phyloP scores from a whole-genome alignment of 208 protist genomes.

The Leishmania martiniquensis region DNA sequence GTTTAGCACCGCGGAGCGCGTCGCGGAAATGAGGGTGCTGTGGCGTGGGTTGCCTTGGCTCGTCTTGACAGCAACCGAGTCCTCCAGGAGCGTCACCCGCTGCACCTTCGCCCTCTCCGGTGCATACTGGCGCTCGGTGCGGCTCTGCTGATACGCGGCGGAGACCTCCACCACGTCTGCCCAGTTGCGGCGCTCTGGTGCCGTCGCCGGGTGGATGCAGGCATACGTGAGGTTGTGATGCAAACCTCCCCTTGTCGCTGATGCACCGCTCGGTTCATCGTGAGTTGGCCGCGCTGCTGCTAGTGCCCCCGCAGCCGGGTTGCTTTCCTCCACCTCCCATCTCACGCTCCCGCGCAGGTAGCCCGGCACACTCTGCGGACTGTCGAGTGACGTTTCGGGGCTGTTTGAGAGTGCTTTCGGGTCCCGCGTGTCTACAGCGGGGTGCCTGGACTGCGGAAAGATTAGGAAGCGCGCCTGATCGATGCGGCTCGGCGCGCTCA shows the following conservation, averaged over 20 bases:
- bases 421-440: constrained; percentile 8
- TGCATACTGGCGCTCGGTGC: constrained; percentile 34
- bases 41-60: constrained; percentile 23
- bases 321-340: constrained; percentile 27
- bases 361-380: constrained; percentile 37
- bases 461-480: constrained; percentile 47
- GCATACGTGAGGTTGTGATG: constrained; percentile 17
- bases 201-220: not conserved
- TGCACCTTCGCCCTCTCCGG: constrained; percentile 33
- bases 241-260: not conserved
- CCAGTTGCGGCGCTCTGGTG: constrained; percentile 5
- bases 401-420: not conserved
- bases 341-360: constrained; percentile 40
- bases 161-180: constrained; percentile 34
- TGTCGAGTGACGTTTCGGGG: constrained; percentile 3
- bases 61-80: constrained; percentile 15
- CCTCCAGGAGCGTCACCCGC: constrained; percentile 26
- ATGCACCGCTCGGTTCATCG: not conserved
- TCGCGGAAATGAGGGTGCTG: constrained; percentile 15
- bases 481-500: constrained; percentile 12
- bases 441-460: constrained; percentile 54
- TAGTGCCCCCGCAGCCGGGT: constrained; percentile 9
- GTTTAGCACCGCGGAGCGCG: constrained; percentile 20
- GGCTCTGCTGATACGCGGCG: constrained; percentile 23
- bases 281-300: not conserved